Evolutionary conservation across 2,329 filamentous ascomycete species (phyloP).

Genomic region (Westerdykella aurantiaca): DNA sequence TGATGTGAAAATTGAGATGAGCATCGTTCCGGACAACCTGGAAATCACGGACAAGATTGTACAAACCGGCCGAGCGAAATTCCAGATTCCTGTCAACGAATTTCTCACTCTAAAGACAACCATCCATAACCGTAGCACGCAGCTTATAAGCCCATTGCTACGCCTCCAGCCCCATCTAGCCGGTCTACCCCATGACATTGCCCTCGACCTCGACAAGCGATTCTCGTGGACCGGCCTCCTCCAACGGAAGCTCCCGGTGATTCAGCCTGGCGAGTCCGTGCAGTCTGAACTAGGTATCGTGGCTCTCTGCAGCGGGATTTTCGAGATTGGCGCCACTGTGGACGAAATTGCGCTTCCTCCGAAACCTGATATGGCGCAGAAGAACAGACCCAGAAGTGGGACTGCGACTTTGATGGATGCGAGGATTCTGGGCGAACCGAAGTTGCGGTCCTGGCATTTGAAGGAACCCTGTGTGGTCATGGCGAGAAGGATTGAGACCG

Average conservation of each 20-base stretch:
- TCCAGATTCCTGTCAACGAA: constrained; percentile 49
- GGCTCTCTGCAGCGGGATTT: constrained; percentile 71
- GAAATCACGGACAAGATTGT: constrained; percentile 18
- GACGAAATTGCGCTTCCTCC: constrained; percentile 63
- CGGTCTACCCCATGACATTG: constrained; percentile 63
- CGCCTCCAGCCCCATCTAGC: constrained; percentile 72
- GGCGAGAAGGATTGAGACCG: constrained; percentile 19
- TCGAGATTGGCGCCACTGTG: constrained; percentile 72
- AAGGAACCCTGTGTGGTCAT: constrained; percentile 43
- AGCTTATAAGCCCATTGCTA: constrained; percentile 64
- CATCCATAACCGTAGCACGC: constrained; percentile 66
- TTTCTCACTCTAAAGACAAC: constrained; percentile 66
- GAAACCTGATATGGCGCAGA: constrained; percentile 14
- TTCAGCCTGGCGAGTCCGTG: constrained; percentile 55
- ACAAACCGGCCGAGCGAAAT: constrained; percentile 44
- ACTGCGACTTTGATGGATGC: constrained; percentile 24
- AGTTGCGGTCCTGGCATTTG: constrained; percentile 42
- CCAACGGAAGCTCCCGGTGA: constrained; percentile 63
- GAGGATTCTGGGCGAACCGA: constrained; percentile 30
- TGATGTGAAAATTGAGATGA: constrained; percentile 62
- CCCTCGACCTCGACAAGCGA: constrained; percentile 75
- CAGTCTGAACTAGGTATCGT: constrained; percentile 65
- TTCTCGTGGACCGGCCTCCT: constrained; percentile 80
- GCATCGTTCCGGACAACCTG: constrained; percentile 12
- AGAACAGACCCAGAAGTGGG: constrained; percentile 17